A percentile compares a stretch with the other conserved stretches of the same genome.
These are phyloP conservation scores for Ganoderma boninense DNA, from an alignment of 1,284 basidiomycete genomes.

Conservation along the genomic window DNA sequence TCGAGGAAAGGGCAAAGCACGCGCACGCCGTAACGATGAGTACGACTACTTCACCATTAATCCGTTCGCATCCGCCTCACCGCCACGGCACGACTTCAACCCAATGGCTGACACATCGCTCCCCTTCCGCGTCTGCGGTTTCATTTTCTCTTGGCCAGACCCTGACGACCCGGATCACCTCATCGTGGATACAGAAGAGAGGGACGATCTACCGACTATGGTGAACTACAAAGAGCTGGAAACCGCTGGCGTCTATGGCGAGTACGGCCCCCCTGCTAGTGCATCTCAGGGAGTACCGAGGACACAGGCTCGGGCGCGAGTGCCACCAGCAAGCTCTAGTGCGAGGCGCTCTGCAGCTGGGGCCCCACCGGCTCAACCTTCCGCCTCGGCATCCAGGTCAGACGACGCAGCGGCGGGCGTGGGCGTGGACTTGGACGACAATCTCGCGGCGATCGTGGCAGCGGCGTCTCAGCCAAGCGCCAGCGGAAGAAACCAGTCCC, in stretches of 20 bases:
- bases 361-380: neutral
- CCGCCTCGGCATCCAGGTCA: neutral
- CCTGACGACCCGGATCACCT: slow-evolving; percentile 40
- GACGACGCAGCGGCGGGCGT: neutral
- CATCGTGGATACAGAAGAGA: slow-evolving; percentile 26
- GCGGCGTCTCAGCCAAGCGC: slow-evolving; percentile 4
- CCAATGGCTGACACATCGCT: slow-evolving; percentile 24
- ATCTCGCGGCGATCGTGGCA: slow-evolving; percentile 2
- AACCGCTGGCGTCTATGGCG: slow-evolving; percentile 10
- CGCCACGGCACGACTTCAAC: slow-evolving; percentile 18
- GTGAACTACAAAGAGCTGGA: slow-evolving; percentile 20
- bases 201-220: slow-evolving; percentile 23
- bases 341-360: neutral
- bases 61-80: slow-evolving; percentile 13
- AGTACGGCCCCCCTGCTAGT: slow-evolving; percentile 2
- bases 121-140: slow-evolving; percentile 29
- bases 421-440: neutral
- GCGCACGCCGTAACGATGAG: slow-evolving; percentile 7
- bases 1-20: slow-evolving; percentile 16
- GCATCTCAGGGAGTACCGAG: neutral
- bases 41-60: slow-evolving; percentile 10
- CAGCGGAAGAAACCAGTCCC: neutral
- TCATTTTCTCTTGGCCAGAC: slow-evolving; percentile 40
- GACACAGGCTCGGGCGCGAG: neutral
- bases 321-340: neutral